Percentiles rank a stretch among this genome's conserved stretches.
Conservation (phyloP, 768 basidiomycete genomes). For the Tricholoma hemisulphureum region DNA sequence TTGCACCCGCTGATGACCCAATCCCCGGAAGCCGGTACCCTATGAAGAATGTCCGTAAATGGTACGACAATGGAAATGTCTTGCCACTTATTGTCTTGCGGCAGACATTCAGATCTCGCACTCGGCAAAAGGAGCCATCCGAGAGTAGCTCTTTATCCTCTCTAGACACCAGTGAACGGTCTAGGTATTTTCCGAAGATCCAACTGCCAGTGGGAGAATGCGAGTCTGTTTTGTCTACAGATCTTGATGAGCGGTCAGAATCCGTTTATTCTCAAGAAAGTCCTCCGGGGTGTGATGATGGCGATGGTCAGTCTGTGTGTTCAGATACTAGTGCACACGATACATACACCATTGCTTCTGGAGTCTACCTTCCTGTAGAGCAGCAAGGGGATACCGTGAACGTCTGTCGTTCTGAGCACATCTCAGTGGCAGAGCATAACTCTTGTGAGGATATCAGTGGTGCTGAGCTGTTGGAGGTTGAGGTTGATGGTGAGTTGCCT, state of each 20-base stretch:
- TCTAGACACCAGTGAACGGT: not conserved
- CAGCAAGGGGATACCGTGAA: not conserved
- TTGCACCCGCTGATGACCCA: conserved; percentile 1
- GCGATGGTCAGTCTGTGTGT: not conserved
- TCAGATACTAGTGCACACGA: not conserved
- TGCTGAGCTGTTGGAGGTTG: not conserved
- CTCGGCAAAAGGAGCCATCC: not conserved
- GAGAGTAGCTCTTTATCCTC: not conserved
- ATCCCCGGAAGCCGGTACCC: conserved; percentile 4
- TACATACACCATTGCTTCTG: not conserved
- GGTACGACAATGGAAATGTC: conserved; percentile 6
- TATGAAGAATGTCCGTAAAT: conserved; percentile 1
- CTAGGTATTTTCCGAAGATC: not conserved
- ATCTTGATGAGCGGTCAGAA: not conserved
- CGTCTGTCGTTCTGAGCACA: not conserved
- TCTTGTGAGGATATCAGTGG: not conserved
- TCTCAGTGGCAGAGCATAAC: not conserved
- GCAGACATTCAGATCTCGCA: not conserved
- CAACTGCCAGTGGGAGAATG: no score
- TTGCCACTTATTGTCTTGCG: conserved; percentile 12
- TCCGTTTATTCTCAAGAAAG: conserved; percentile 13
- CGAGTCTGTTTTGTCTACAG: not conserved
- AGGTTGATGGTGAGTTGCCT: not conserved
- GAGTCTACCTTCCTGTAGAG: not conserved
- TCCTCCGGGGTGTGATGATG: not conserved